A percentile compares a stretch with the other conserved stretches of the same genome.
Evolutionary conservation across 768 basidiomycete species (phyloP).

Genomic region (Lactifluus subvellereus): DNA sequence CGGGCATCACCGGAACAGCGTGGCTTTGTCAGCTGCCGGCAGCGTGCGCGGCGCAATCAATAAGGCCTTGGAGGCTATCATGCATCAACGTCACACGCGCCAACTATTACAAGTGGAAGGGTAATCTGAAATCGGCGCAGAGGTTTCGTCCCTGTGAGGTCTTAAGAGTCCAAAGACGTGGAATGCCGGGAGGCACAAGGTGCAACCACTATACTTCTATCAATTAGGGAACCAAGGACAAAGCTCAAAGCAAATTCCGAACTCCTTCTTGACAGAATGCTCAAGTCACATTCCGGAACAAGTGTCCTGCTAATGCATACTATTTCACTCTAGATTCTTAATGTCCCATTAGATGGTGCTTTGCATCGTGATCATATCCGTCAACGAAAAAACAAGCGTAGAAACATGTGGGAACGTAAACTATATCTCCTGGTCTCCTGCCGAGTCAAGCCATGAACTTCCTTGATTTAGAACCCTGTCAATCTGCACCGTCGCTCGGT

Average conservation of each 20-base stretch:
- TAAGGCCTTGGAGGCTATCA: not conserved
- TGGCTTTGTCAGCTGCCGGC: not conserved
- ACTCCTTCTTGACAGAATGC: not conserved
- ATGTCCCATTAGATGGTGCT: not conserved
- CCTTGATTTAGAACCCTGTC: not conserved
- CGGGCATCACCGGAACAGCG: not conserved
- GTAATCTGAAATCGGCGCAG: not conserved
- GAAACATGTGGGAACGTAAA: not conserved
- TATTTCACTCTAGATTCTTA: not conserved
- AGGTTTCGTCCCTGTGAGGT: not conserved
- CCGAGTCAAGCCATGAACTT: not conserved
- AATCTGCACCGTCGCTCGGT: not conserved
- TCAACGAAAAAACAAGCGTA: not conserved
- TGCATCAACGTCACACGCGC: not conserved
- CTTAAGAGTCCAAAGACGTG: not conserved
- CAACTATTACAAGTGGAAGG: not conserved
- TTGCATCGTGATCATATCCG: not conserved
- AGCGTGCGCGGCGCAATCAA: not conserved
- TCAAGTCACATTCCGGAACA: not conserved
- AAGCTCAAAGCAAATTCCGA: not conserved
- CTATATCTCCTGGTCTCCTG: not conserved
- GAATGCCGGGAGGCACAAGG: not conserved
- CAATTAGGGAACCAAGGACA: not conserved
- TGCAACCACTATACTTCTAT: not conserved
- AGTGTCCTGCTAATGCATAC: not conserved